These are phyloP conservation scores for Leucosporidium yakuticum DNA, from an alignment of 768 basidiomycete genomes.

Conservation along the genomic window DNA sequence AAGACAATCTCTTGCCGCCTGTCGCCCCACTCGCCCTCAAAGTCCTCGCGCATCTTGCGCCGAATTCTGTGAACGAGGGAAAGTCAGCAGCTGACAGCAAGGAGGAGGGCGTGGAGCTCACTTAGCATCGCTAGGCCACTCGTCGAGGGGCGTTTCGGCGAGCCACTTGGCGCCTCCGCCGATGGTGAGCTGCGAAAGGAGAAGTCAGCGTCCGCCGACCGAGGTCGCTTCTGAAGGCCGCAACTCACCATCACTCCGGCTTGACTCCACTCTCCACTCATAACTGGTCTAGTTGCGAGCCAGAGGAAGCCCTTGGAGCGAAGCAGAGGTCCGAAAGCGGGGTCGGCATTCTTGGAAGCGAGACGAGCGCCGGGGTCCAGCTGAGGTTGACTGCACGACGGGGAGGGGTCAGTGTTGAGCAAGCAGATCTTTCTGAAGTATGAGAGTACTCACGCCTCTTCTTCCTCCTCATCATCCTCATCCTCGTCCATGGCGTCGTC, in stretches of 20 bases:
- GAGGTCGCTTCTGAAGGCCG: too few species aligned
- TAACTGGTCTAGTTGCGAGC: conserved; percentile 41
- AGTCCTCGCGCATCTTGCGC: conserved; percentile 41
- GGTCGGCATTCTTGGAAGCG: conserved; percentile 37
- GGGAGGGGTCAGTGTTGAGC: conserved; percentile 14
- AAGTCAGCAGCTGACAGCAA: neutral
- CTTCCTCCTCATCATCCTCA: conserved; percentile 25
- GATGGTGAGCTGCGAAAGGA: conserved; percentile 39
- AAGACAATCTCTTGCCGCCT: conserved; percentile 35
- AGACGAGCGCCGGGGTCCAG: conserved; percentile 40
- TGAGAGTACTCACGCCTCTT: neutral
- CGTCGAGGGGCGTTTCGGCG: conserved; percentile 35
- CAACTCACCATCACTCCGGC: conserved; percentile 34
- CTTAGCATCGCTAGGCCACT: conserved; percentile 40
- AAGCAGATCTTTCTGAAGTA: neutral
- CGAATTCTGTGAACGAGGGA: conserved; percentile 13
- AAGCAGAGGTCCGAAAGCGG: conserved; percentile 40
- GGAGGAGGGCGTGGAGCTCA: conserved; percentile 11
- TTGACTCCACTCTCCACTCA: conserved; percentile 43
- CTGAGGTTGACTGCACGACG: conserved; percentile 29
- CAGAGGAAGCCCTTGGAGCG: conserved; percentile 44
- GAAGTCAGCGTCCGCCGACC: too few species aligned
- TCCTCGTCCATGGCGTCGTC: conserved; percentile 32
- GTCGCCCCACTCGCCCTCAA: conserved; percentile 44
- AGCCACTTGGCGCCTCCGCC: conserved; percentile 41